These are phyloP conservation scores for Pseudofabraea citricarpa DNA, from an alignment of 2,329 filamentous ascomycete genomes.

Conservation along the genomic window DNA sequence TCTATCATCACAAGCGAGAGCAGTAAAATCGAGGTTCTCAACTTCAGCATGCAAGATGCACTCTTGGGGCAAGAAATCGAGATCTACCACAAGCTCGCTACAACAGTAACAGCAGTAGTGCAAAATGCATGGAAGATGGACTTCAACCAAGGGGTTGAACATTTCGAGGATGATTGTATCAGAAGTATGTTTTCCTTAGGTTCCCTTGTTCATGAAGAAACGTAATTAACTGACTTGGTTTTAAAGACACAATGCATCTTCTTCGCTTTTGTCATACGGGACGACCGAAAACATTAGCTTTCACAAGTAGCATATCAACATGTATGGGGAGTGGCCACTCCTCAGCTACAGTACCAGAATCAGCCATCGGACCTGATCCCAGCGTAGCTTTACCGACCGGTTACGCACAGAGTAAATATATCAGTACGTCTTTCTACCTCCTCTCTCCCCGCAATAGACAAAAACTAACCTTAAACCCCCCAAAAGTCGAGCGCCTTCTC, in stretches of 20 bases:
- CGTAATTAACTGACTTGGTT: slow-evolving; percentile 1
- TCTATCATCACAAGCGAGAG: slow-evolving; percentile 12
- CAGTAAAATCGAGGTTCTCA: slow-evolving; percentile 19
- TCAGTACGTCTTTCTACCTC: slow-evolving; percentile 10
- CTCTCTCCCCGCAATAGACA: neutral
- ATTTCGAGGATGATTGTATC: slow-evolving; percentile 27
- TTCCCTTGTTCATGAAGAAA: neutral
- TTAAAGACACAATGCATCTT: slow-evolving; percentile 26
- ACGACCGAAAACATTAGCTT: slow-evolving; percentile 18
- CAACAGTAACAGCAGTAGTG: slow-evolving; percentile 20
- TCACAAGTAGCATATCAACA: slow-evolving; percentile 23
- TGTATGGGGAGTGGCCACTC: slow-evolving; percentile 19
- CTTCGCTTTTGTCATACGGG: slow-evolving; percentile 22
- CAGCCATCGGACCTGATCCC: slow-evolving; percentile 15
- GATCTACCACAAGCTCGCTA: slow-evolving; percentile 17
- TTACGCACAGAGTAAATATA: slow-evolving; percentile 25
- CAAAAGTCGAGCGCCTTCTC: slow-evolving; percentile 20
- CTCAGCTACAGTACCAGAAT: slow-evolving; percentile 12
- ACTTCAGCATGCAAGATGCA: slow-evolving; percentile 25
- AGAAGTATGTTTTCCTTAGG: slow-evolving; percentile 14
- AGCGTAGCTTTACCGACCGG: slow-evolving; percentile 17
- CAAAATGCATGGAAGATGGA: slow-evolving; percentile 29
- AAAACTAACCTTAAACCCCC: neutral
- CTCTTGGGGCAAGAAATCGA: slow-evolving; percentile 21
- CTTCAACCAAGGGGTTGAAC: slow-evolving; percentile 23